Percentiles rank a stretch among this genome's conserved stretches.
Evolutionary conservation across 345 rosid species (phyloP).

Genomic region (Populus pruinosa): DNA sequence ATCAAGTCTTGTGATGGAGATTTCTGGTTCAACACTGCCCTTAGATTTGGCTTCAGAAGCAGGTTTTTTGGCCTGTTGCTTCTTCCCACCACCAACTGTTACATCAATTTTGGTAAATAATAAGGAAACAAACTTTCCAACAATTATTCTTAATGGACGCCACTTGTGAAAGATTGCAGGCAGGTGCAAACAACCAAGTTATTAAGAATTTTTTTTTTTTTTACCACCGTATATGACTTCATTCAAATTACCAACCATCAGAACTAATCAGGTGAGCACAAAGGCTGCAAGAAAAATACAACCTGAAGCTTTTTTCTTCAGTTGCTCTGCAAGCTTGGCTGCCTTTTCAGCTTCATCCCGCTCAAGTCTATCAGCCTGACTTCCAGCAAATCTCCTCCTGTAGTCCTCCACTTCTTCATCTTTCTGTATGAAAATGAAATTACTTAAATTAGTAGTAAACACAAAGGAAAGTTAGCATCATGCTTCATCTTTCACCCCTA

Average conservation of each 20-base stretch:
- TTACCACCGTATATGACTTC: neutral
- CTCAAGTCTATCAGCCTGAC: conserved; percentile 72
- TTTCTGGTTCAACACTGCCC: conserved; percentile 50
- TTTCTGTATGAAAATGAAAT: conserved; percentile 33
- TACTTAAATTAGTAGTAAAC: neutral
- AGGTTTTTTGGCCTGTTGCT: conserved; percentile 52
- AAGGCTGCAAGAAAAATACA: neutral
- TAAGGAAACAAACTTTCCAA: neutral
- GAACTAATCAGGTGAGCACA: neutral
- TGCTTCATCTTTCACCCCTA: neutral
- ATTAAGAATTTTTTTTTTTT: neutral
- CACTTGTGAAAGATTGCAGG: neutral
- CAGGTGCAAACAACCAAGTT: neutral
- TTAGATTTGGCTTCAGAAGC: conserved; percentile 42
- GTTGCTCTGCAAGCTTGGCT: conserved; percentile 43
- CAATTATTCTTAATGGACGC: neutral
- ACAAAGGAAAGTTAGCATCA: neutral
- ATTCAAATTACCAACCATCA: neutral
- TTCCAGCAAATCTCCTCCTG: conserved; percentile 75
- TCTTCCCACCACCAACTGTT: conserved; percentile 51
- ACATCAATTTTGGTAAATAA: neutral
- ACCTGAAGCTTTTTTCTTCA: conserved; percentile 70
- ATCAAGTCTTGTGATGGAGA: conserved; percentile 74
- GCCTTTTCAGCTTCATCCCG: conserved; percentile 51
- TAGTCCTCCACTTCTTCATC: conserved; percentile 59